phyloP scores from a whole-genome alignment of 331 rosid species.

The Pyrus hybrid region DNA sequence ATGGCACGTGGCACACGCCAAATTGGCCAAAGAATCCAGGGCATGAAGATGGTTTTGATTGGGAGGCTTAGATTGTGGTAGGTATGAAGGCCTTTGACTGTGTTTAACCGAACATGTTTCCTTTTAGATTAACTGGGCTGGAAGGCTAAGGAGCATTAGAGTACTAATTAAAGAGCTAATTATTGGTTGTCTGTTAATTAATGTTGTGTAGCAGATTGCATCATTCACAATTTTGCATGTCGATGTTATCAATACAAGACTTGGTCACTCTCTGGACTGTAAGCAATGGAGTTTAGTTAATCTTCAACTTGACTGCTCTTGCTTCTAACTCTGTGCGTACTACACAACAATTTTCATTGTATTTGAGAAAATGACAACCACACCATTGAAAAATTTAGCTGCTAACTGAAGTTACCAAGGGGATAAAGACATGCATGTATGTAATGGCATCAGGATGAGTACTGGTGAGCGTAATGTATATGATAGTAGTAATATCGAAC shows the following conservation, averaged over 20 bases:
- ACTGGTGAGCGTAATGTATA: no score
- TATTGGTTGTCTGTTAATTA: neutral
- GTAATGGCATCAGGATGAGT: no score
- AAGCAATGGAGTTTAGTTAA: neutral
- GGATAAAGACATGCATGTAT: no score
- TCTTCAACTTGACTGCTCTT: neutral
- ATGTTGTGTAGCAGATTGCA: slow-evolving; percentile 4
- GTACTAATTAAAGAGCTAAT: no score
- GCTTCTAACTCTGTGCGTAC: neutral
- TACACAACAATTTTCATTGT: slow-evolving; percentile 1
- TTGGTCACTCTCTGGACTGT: neutral
- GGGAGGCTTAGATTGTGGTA: neutral
- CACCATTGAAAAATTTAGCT: neutral
- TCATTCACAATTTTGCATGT: neutral
- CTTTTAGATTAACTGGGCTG: neutral
- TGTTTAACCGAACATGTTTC: neutral
- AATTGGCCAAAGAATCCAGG: neutral
- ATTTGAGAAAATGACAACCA: neutral
- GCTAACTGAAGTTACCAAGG: no score
- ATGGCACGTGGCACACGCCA: slow-evolving; percentile 24
- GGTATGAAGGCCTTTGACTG: neutral
- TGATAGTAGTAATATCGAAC: no score
- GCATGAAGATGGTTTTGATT: neutral
- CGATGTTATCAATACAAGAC: slow-evolving; percentile 2
- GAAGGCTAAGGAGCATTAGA: neutral